Evolutionary conservation across 1,139 yeast species (phyloP).

Genomic region (Trichomonascaceae sp.): DNA sequence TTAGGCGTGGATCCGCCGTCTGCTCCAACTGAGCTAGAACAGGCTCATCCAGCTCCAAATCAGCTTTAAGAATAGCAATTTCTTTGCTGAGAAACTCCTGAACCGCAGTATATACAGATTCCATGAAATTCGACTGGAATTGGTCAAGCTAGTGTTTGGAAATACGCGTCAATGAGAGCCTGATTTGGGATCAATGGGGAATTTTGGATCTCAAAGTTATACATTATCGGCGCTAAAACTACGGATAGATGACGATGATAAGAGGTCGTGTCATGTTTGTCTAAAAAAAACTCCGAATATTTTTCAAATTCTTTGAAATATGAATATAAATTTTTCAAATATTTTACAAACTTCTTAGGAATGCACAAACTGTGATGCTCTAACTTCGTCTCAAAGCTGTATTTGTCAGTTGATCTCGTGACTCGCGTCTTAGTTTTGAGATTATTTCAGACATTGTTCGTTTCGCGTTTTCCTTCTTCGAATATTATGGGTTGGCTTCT

Average conservation of each 20-base stretch:
- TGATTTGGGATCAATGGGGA: background rate
- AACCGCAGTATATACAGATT: conserved; percentile 9
- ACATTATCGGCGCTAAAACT: background rate
- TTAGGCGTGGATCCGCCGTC: conserved; percentile 3
- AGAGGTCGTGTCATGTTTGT: background rate
- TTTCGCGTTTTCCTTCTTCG: background rate
- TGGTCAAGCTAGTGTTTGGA: background rate
- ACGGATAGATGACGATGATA: background rate
- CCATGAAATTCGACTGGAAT: background rate
- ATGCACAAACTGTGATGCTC: background rate
- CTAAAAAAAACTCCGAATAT: background rate
- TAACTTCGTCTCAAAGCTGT: background rate
- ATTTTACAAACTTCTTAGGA: no score
- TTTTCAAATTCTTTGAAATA: background rate
- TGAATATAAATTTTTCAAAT: background rate
- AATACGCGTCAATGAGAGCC: background rate
- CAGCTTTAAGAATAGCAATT: conserved; percentile 15
- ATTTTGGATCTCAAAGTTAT: background rate
- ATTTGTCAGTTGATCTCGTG: background rate
- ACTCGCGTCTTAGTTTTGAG: background rate
- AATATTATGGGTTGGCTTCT: background rate
- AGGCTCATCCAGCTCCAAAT: conserved; percentile 9
- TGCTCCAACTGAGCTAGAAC: conserved; percentile 8
- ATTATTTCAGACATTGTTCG: background rate
- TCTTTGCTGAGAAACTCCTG: conserved; percentile 19